These are phyloP conservation scores for Neoboletus brunneissimus DNA, from an alignment of 768 basidiomycete genomes.

Conservation along the genomic window DNA sequence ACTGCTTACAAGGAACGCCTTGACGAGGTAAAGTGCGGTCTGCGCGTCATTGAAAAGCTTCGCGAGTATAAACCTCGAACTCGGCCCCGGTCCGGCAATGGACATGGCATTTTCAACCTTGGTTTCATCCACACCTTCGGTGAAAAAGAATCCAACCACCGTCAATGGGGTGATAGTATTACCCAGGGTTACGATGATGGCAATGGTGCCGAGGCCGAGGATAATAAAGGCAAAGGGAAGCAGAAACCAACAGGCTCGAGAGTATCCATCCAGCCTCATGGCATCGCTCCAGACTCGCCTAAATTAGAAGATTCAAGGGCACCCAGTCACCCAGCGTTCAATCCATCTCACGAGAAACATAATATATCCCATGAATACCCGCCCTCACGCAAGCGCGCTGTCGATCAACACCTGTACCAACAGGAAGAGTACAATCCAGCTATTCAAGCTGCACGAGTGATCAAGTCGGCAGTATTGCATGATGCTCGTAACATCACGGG, in stretches of 20 bases:
- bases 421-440: conserved; percentile 40
- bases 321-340: conserved; percentile 1
- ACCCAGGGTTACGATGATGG: conserved; percentile 27
- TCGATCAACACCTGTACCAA: conserved; percentile 21
- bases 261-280: conserved; percentile 1
- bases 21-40: conserved; percentile 49
- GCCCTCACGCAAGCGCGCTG: conserved; percentile 27
- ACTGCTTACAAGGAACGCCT: conserved; percentile 74
- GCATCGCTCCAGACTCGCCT: conserved; percentile 4
- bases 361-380: conserved; percentile 39
- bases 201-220: conserved; percentile 32
- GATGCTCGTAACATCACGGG: conserved; percentile 72
- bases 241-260: conserved; percentile 9
- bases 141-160: conserved; percentile 43
- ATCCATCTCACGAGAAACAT: conserved; percentile 6
- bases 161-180: conserved; percentile 27
- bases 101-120: conserved; percentile 42
- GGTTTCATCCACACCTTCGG: conserved; percentile 35
- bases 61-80: conserved; percentile 56
- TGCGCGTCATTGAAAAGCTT: conserved; percentile 63
- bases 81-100: conserved; percentile 38
- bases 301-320: conserved; percentile 11
- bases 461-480: conserved; percentile 70
- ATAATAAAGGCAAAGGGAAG: conserved; percentile 33
- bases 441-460: conserved; percentile 56